Conservation (phyloP, 2,329 filamentous ascomycete species). For the Moelleriella libera region DNA sequence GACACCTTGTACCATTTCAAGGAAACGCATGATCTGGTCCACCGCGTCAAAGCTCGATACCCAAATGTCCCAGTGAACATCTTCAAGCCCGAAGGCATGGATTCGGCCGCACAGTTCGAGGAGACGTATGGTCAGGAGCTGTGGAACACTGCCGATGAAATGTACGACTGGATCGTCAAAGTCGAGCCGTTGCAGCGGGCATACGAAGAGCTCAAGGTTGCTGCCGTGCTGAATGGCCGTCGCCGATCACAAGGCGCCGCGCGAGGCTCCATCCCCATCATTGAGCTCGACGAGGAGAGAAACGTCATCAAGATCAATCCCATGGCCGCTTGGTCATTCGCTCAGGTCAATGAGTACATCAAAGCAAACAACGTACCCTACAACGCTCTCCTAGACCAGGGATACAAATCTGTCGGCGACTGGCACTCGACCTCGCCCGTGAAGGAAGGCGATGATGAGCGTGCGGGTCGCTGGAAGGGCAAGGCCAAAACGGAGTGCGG, state of each 20-base stretch:
- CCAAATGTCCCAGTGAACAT: constrained; percentile 70
- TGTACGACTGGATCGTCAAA: constrained; percentile 96
- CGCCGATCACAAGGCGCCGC: constrained; percentile 86
- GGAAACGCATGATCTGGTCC: constrained; percentile 61
- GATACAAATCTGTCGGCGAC: constrained; percentile 98
- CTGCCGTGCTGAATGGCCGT: constrained; percentile 83
- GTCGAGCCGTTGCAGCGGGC: constrained; percentile 91
- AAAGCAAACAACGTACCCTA: constrained; percentile 79
- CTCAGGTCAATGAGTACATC: constrained; percentile 80
- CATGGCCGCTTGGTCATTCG: constrained; percentile 84
- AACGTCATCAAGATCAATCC: constrained; percentile 97
- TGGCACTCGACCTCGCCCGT: constrained; percentile 96
- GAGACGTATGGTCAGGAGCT: constrained; percentile 66
- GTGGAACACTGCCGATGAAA: constrained; percentile 74
- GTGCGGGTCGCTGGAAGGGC: constrained; percentile 93
- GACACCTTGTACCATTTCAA: constrained; percentile 74
- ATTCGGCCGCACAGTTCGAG: constrained; percentile 65
- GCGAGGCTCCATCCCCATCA: constrained; percentile 76
- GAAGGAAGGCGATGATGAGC: constrained; percentile 83
- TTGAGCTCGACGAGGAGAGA: constrained; percentile 79
- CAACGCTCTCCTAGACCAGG: constrained; percentile 77
- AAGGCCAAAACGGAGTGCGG: constrained; percentile 93
- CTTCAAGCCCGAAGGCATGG: constrained; percentile 70
- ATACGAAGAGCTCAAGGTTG: constrained; percentile 74
- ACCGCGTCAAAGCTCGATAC: constrained; percentile 64